Evolutionary conservation across 306 rosid species (phyloP), one percentile per base, ranked within the genome.

Genomic region (Corylus americana): DNA sequence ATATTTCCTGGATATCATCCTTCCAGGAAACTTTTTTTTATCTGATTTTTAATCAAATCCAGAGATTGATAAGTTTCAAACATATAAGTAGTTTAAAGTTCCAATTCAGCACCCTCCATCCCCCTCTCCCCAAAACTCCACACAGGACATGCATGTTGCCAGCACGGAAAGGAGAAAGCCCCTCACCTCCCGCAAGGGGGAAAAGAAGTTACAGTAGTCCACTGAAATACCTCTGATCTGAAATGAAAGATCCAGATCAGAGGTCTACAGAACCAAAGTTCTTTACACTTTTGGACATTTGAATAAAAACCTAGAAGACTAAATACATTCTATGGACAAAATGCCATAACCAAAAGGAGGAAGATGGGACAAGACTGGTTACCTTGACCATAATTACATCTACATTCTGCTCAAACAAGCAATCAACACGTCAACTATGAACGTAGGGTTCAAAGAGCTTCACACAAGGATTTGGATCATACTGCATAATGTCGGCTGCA

Each of bases 401-500:
- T 75, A 77, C 67, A 76, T 73, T 73, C 73, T 75, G 68, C 53
- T 71, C 77, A 79, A 79, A 62, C 53, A 59, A 7, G 57, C 37
- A 64, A 77, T 55, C 70, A 55, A 39, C 51, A 20, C 50, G 78
- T 82, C 87, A 85, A 74, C 79, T 68, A 47, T 85, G 92, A 75
- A 83, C 76, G 61, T 87, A 91, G 2, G 91, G 93, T 77, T 95
- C 98, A 70, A 95, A 95, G 77, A 95, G 99, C 85, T 86, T 93
- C 81, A 83, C 85, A 42, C 92, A 90, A 12, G 99, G 98, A 79
- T 88, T 91, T 71, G 92, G 88, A 86, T 91, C 97, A 76, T 39
- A 74, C 74, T 95, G 99, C 93, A 95, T 79, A 20, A 95, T 86
- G 11, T 85, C 82, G 1, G 99, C 98, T 7, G 98, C 98, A 58